Evolutionary conservation across 495 filamentous ascomycete genomes (phyloP), one percentile per base, ranked within the genome.

Genomic region (Trichoderma gamsii): DNA sequence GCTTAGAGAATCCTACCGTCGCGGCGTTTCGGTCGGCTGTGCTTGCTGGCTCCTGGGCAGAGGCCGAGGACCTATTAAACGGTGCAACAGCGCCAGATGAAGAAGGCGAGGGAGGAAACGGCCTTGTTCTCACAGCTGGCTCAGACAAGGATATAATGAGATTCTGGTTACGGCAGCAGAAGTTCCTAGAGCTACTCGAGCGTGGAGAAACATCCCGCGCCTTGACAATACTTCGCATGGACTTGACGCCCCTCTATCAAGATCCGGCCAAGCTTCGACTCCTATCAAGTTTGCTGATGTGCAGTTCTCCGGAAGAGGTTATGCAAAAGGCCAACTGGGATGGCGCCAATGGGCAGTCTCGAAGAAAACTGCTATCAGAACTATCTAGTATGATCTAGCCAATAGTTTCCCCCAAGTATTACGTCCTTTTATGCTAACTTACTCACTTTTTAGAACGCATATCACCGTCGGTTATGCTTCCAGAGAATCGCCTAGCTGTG

Each of bases 401-500:
- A 23, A 56, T n/a, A 4, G 8, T 11, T 23, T 46, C 35, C 9
- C 9, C n/a, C 41, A 12, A 23, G n/a, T 23, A 65, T 2, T 25
- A 4, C n/a, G 56, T 18, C 16, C 12, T 0, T 61, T 32, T 66
- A 9, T 67, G 44, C 67, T 41, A 16, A 67, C 63, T 25, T 52
- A 18, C 72, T 77, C 64, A 72, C n/a, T 61, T 59, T n/a, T 15
- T 67, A 96, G 92, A 84, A 80, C 97, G 86, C 41, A 96, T 99
- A 68, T 96, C 96, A 4, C 95, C 95, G 1, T 93, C 92, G n/a
- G 90, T 97, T 29, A 98, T 99, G 96, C 91, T 99, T 64, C 96
- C 95, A 6, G 91, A 96, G 71, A 92, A 96, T 76, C 90, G 95
- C 15, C 82, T 99, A n/a, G 92, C 91, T 9, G 81, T 86, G 32